Conservation (phyloP, 73 alveolate species). For the Paramecium sonneborni region DNA sequence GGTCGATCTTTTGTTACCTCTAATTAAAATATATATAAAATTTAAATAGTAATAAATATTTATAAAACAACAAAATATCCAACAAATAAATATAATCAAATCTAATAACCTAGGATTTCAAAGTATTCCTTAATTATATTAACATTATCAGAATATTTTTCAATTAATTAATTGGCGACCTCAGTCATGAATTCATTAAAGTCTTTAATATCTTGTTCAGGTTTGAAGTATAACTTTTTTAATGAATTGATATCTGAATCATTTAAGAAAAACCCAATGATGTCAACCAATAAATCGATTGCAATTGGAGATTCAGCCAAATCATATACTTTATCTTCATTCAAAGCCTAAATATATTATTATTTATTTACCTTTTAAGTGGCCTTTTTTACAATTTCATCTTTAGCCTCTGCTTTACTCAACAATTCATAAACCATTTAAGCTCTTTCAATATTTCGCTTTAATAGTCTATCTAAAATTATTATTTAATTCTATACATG, state of each 20-base stretch:
- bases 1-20: not conserved
- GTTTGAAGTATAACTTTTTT: conserved; percentile 15
- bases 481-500: not conserved
- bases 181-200: not conserved
- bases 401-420: not conserved
- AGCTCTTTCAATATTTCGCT: not conserved
- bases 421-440: not conserved
- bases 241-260: not conserved
- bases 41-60: too few species aligned
- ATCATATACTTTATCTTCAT: not conserved
- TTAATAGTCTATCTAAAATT: not conserved
- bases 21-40: too few species aligned
- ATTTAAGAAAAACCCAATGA: not conserved
- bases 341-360: not conserved
- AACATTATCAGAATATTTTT: not conserved
- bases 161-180: not conserved
- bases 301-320: conserved; percentile 18
- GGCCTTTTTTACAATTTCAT: not conserved
- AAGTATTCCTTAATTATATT: not conserved
- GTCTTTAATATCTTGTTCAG: not conserved
- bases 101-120: not conserved
- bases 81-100: not conserved
- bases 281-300: conserved; percentile 18
- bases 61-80: not conserved
- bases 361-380: not conserved